Conservation (phyloP, 2,329 filamentous ascomycete species). For the Venturia carpophila region DNA sequence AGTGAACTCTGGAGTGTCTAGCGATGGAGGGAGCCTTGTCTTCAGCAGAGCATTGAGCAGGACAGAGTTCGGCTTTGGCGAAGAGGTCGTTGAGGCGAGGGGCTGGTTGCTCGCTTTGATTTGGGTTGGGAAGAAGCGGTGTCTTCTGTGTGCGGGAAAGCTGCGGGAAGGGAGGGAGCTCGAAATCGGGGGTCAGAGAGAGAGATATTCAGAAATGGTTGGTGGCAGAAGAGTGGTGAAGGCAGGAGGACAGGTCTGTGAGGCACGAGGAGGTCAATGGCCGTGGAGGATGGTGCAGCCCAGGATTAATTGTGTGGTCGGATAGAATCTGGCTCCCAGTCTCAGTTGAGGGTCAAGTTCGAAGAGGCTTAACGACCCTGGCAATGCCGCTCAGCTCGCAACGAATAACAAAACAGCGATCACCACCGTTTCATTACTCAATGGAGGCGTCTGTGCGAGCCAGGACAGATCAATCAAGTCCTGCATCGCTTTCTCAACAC, state of each 20-base stretch:
- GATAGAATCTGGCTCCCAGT: background rate
- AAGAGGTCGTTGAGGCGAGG: background rate
- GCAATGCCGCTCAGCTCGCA: background rate
- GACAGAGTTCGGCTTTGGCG: background rate
- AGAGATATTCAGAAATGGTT: background rate
- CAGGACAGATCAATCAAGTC: background rate
- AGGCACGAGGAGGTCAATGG: background rate
- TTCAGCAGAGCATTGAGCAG: conserved; percentile 6
- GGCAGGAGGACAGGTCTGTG: background rate
- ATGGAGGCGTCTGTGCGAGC: background rate
- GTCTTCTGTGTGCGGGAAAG: conserved; percentile 2
- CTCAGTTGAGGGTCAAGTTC: background rate
- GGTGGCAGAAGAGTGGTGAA: background rate
- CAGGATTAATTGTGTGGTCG: background rate
- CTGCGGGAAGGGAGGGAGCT: background rate
- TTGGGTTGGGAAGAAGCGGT: conserved; percentile 10
- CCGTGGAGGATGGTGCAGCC: background rate
- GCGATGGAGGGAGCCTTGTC: background rate
- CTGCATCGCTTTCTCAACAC: background rate
- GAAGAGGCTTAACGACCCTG: background rate
- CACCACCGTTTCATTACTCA: conserved; percentile 11
- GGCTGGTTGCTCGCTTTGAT: background rate
- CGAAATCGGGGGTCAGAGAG: background rate
- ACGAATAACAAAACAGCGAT: conserved; percentile 9
- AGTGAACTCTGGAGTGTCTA: background rate